Percentiles rank a stretch among this genome's conserved stretches.
These are phyloP conservation scores for Glarea lozoyensis DNA, from an alignment of 495 filamentous ascomycete species.

Conservation along the genomic window DNA sequence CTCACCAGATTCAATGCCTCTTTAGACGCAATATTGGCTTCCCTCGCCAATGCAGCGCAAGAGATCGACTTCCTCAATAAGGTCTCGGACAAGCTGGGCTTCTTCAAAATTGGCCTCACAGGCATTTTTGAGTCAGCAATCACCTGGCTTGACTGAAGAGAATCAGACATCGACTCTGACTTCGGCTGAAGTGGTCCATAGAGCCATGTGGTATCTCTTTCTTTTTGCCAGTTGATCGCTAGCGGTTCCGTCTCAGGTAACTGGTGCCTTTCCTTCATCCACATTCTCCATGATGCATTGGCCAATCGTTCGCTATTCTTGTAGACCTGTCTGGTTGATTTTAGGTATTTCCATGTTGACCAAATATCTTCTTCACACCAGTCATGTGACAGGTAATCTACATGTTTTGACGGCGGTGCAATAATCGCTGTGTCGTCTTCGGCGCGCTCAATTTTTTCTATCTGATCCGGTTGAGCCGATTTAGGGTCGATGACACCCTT, in stretches of 20 bases:
- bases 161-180: conserved; percentile 57
- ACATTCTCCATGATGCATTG: conserved; percentile 97
- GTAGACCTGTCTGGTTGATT: conserved; percentile 63
- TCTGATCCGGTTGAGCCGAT: conserved; percentile 31
- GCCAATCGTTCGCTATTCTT: conserved; percentile 75
- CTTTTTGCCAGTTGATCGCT: conserved; percentile 43
- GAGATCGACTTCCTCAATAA: conserved; percentile 82
- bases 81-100: conserved; percentile 84
- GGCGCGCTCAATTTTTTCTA: conserved; percentile 35
- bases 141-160: conserved; percentile 56
- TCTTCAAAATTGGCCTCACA: conserved; percentile 87
- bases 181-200: conserved; percentile 82
- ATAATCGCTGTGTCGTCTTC: conserved; percentile 76
- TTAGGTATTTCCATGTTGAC: conserved; percentile 90
- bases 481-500: neutral
- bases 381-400: conserved; percentile 90
- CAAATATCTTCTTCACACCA: conserved; percentile 97
- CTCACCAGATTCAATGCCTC: conserved; percentile 40
- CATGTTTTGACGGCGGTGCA: conserved; percentile 73
- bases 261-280: conserved; percentile 80
- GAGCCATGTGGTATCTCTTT: conserved; percentile 92
- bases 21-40: conserved; percentile 37
- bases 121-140: neutral
- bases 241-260: conserved; percentile 46
- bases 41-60: conserved; percentile 22